These are phyloP conservation scores for Venturiaceae sp. DNA, from an alignment of 2,329 filamentous ascomycete species.

Conservation along the genomic window DNA sequence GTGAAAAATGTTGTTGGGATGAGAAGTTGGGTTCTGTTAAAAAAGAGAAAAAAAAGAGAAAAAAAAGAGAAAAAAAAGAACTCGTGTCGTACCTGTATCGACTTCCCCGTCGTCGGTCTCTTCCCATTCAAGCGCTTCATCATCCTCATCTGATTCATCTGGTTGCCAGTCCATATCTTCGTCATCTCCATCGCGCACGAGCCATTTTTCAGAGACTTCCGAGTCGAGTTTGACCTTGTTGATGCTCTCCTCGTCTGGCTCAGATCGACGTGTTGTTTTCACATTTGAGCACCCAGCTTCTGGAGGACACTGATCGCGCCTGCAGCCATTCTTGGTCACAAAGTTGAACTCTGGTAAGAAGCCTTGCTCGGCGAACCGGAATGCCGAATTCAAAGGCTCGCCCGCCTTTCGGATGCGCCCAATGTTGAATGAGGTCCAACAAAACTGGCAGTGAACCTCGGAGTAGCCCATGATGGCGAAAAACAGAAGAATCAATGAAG, in stretches of 20 bases:
- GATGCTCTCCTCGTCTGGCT: too few species aligned
- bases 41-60: too few species aligned
- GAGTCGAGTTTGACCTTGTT: neutral
- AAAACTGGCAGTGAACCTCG: too few species aligned
- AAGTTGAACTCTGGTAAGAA: neutral
- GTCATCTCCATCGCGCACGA: neutral
- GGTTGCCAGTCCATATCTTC: neutral
- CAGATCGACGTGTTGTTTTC: neutral
- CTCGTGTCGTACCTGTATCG: too few species aligned
- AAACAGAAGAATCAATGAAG: too few species aligned
- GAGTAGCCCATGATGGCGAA: too few species aligned
- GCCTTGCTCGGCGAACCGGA: neutral
- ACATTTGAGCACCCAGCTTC: neutral
- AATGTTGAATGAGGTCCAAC: too few species aligned
- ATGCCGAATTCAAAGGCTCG: too few species aligned
- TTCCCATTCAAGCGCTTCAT: neutral
- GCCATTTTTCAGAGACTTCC: neutral
- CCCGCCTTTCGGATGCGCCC: too few species aligned
- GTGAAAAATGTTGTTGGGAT: neutral
- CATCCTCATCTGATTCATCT: neutral
- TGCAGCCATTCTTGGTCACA: neutral
- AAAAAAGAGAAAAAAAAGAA: too few species aligned
- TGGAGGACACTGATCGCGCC: neutral
- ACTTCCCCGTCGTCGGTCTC: neutral
- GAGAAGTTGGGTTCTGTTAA: too few species aligned